Evolutionary conservation across 768 basidiomycete genomes (phyloP).

Genomic region (Podaxis carcinomalis): DNA sequence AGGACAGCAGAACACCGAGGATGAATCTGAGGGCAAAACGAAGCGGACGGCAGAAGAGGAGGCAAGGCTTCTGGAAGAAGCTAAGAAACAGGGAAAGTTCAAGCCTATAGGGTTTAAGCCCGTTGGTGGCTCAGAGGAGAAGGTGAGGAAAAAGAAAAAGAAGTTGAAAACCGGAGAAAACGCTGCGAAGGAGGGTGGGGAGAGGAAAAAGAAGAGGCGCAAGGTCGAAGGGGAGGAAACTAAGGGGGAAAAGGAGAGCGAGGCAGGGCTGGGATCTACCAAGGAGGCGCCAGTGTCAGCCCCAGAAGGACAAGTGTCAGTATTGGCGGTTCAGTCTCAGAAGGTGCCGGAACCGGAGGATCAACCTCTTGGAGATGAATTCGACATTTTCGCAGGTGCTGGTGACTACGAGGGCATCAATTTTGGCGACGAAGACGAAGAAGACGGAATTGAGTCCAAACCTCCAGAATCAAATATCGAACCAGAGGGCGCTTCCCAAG

Average conservation of each 20-base stretch:
- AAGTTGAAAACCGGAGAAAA: conserved; percentile 49
- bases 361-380: conserved; percentile 44
- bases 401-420: conserved; percentile 79
- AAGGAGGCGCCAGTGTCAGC: conserved; percentile 16
- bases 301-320: not conserved
- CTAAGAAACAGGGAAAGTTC: conserved; percentile 48
- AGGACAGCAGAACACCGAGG: conserved; percentile 20
- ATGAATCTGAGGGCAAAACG: conserved; percentile 1
- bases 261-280: not conserved
- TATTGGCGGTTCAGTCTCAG: not conserved
- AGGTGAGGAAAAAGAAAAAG: conserved; percentile 52
- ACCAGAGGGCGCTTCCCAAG: not conserved
- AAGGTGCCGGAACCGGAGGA: conserved; percentile 26
- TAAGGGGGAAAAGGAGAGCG: not conserved
- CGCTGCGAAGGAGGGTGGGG: conserved; percentile 17
- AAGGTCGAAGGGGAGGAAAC: not conserved
- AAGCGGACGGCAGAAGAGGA: conserved; percentile 24
- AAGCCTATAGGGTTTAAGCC: conserved; percentile 68
- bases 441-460: conserved; percentile 20
- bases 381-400: conserved; percentile 85
- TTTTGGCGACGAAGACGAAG: conserved; percentile 48
- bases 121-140: conserved; percentile 37
- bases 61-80: conserved; percentile 32
- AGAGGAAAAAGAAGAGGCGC: conserved; percentile 20
- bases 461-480: not conserved